These are phyloP conservation scores for Trichopus zeylanicus DNA, from an alignment of 116 monocot species.

Conservation along the genomic window DNA sequence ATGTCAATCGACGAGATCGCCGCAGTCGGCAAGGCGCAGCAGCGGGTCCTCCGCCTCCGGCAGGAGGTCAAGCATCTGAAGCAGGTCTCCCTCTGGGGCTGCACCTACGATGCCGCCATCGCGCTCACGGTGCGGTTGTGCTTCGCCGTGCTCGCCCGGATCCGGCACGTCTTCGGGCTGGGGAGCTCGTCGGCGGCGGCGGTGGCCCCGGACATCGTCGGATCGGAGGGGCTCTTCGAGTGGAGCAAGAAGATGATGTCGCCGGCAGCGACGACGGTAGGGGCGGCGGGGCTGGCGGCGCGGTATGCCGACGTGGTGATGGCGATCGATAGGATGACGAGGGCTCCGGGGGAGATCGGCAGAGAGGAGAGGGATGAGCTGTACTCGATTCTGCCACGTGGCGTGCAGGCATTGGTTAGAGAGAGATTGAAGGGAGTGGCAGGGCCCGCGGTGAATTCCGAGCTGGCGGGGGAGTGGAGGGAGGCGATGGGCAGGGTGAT, in stretches of 20 bases:
- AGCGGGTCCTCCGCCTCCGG: constrained; percentile 28
- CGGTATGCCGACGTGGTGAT: constrained; percentile 30
- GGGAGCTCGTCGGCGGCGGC: constrained; percentile 9
- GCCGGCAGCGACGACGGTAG: constrained; percentile 24
- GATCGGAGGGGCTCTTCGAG: constrained; percentile 12
- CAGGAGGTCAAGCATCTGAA: constrained; percentile 39
- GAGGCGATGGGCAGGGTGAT: constrained; percentile 37
- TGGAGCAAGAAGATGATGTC: constrained; percentile 5
- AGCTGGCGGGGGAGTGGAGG: constrained; percentile 56
- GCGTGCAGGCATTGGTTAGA: constrained; percentile 16
- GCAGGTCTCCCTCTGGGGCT: constrained; percentile 53
- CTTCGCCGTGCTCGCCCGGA: constrained; percentile 35
- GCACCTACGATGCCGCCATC: constrained; percentile 27
- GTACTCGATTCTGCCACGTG: constrained; percentile 29
- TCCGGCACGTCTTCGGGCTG: constrained; percentile 33
- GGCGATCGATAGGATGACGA: constrained; percentile 27
- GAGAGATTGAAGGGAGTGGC: constrained; percentile 29
- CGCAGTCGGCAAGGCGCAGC: constrained; percentile 22
- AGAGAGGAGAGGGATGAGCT: constrained; percentile 24
- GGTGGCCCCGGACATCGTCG: not conserved
- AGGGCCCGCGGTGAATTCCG: constrained; percentile 21
- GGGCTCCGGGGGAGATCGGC: constrained; percentile 31
- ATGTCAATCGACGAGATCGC: constrained; percentile 10
- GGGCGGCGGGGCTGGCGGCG: constrained; percentile 25
- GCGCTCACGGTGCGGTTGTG: constrained; percentile 24